A percentile compares a stretch with the other conserved stretches of the same genome.
These are phyloP conservation scores for Sporothrix brasiliensis DNA, from an alignment of 2,329 filamentous ascomycete species.

Conservation along the genomic window DNA sequence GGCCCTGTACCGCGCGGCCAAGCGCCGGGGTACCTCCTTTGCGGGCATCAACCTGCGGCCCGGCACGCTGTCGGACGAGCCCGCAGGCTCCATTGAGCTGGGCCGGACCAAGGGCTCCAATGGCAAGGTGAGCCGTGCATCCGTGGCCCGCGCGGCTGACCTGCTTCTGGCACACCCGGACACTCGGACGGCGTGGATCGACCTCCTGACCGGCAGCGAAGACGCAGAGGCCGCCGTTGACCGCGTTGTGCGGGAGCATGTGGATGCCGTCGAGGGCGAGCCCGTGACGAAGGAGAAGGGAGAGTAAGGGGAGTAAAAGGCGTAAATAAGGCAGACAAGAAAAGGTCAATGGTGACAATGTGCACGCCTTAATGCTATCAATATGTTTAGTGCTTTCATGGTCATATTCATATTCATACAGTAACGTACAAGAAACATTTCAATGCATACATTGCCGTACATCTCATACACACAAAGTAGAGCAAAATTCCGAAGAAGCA, in stretches of 20 bases:
- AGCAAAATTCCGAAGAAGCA: not conserved
- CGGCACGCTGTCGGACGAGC: slow-evolving; percentile 52
- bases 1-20: slow-evolving; percentile 54
- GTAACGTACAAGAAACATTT: not conserved
- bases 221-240: slow-evolving; percentile 52
- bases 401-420: slow-evolving; percentile 11
- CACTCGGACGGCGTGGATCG: slow-evolving; percentile 55
- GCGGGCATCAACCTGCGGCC: slow-evolving; percentile 59
- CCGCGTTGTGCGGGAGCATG: slow-evolving; percentile 52
- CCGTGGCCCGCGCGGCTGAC: slow-evolving; percentile 62
- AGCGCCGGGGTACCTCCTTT: slow-evolving; percentile 44
- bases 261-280: slow-evolving; percentile 59
- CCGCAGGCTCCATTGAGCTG: slow-evolving; percentile 52
- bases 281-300: slow-evolving; percentile 34
- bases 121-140: slow-evolving; percentile 56
- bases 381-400: not conserved
- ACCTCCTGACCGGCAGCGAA: slow-evolving; percentile 58
- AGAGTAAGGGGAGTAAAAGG: too few relatives aligned
- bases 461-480: not conserved
- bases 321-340: not conserved
- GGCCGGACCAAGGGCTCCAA: slow-evolving; percentile 49
- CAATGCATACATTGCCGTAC: slow-evolving; percentile 2
- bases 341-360: not conserved
- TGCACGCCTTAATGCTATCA: not conserved
- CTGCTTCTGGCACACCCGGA: slow-evolving; percentile 56